Percentiles rank a stretch among this genome's conserved stretches.
Conservation (phyloP, 148 eudicot species). For the Nepenthes mirabilis region DNA sequence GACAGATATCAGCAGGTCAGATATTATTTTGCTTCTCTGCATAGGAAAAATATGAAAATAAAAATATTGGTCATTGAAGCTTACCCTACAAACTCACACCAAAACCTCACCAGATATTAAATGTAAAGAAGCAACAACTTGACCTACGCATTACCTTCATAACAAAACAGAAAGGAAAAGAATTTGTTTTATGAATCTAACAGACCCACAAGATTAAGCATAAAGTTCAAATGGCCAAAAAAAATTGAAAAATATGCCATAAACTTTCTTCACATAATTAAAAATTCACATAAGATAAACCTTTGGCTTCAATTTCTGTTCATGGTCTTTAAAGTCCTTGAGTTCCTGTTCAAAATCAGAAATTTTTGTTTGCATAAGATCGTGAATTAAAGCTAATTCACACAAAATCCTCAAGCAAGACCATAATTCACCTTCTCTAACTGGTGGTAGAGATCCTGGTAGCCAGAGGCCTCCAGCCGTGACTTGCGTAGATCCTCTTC, state of each 20-base stretch:
- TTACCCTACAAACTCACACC: background rate
- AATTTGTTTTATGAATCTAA: background rate
- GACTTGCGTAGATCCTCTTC: constrained; percentile 64
- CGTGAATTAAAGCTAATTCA: background rate
- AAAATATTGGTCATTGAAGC: background rate
- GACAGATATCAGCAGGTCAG: constrained; percentile 86
- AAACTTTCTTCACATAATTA: background rate
- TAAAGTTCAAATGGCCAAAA: background rate
- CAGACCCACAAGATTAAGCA: background rate
- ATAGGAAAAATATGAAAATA: constrained; percentile 9
- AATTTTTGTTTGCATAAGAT: constrained; percentile 10
- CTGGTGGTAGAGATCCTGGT: constrained; percentile 36
- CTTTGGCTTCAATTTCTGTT: constrained; percentile 85
- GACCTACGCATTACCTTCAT: too few species aligned
- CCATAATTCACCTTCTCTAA: constrained; percentile 52
- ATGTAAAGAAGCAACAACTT: background rate
- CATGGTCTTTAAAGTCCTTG: constrained; percentile 67
- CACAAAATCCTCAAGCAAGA: constrained; percentile 7
- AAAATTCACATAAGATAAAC: constrained; percentile 15
- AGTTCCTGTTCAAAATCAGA: constrained; percentile 49
- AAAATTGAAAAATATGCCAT: background rate
- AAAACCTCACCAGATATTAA: background rate
- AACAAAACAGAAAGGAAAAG: too few species aligned
- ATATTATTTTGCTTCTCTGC: constrained; percentile 87
- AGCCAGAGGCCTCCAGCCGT: constrained; percentile 47